phyloP scores from a whole-genome alignment of 441 rosid species.

The Populus hybrid region DNA sequence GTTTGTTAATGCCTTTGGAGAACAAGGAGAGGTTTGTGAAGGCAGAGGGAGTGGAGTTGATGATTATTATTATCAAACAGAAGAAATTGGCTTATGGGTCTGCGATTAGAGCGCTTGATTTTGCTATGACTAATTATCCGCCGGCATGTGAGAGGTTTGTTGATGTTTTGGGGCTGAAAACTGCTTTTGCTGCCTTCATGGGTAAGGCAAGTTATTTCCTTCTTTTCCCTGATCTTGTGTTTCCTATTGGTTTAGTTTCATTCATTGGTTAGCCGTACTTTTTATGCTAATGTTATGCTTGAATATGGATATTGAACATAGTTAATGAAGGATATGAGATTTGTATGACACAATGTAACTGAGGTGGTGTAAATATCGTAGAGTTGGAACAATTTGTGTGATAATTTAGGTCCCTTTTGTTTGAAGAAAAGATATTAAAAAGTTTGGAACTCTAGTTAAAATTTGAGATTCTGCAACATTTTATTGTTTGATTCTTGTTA shows the following conservation, averaged over 20 bases:
- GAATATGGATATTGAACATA: neutral
- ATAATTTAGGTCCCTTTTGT: neutral
- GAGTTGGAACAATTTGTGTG: too few species aligned
- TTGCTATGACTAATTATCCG: conserved; percentile 94
- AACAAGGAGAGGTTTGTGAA: conserved; percentile 94
- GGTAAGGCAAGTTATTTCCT: conserved; percentile 85
- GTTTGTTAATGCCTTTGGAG: conserved; percentile 96
- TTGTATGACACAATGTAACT: too few species aligned
- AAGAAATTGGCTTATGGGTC: conserved; percentile 94
- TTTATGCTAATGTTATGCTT: neutral
- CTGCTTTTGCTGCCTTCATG: conserved; percentile 98
- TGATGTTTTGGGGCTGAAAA: conserved; percentile 92
- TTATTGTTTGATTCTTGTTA: neutral
- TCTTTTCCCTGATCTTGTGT: neutral
- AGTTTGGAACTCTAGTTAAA: neutral
- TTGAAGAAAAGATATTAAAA: neutral
- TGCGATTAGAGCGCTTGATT: conserved; percentile 89
- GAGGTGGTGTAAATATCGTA: too few species aligned
- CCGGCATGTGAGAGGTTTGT: conserved; percentile 97
- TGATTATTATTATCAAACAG: conserved; percentile 98
- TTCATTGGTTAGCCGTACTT: neutral
- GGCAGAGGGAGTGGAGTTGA: conserved; percentile 97
- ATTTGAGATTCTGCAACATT: neutral
- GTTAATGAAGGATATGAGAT: too few species aligned
- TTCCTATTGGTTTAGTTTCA: neutral